phyloP scores from a whole-genome alignment of 78 protist species.

The Mastigamoeba balamuthi region DNA sequence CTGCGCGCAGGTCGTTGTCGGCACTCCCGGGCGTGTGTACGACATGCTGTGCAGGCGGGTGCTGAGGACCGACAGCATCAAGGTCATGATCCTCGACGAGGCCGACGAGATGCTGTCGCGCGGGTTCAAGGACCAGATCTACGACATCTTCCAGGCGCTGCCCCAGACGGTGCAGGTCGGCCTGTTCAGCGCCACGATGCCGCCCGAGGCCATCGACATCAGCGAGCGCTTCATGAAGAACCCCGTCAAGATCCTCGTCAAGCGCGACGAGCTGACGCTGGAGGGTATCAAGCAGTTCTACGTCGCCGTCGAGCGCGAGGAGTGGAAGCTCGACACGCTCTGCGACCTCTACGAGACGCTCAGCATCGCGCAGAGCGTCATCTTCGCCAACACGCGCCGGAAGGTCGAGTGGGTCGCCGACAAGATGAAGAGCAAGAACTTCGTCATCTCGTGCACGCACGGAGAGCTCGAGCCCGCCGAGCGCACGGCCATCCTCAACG shows the following conservation, averaged over 20 bases:
- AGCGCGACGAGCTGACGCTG: slow-evolving; percentile 97
- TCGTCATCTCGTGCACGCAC: slow-evolving; percentile 93
- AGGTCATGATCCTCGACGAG: slow-evolving; percentile 94
- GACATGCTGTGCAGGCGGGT: slow-evolving; percentile 94
- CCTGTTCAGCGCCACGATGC: slow-evolving; percentile 98
- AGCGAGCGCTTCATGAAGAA: slow-evolving; percentile 93
- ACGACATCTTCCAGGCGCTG: slow-evolving; percentile 89
- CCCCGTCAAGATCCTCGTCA: slow-evolving; percentile 95
- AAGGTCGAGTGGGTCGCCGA: slow-evolving; percentile 92
- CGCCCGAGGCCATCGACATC: slow-evolving; percentile 91
- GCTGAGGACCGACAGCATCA: slow-evolving; percentile 57
- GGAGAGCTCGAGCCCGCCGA: slow-evolving; percentile 94
- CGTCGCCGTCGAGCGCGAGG: slow-evolving; percentile 84
- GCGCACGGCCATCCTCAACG: slow-evolving; percentile 89
- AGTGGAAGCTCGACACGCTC: slow-evolving; percentile 96
- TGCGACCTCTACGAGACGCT: slow-evolving; percentile 97
- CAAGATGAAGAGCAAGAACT: slow-evolving; percentile 62
- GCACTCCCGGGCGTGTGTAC: slow-evolving; percentile 99
- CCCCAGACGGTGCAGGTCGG: slow-evolving; percentile 89
- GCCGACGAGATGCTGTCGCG: slow-evolving; percentile 98
- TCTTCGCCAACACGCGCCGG: slow-evolving; percentile 90
- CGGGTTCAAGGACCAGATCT: slow-evolving; percentile 98
- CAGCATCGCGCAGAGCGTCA: slow-evolving; percentile 92
- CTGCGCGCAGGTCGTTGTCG: slow-evolving; percentile 89
- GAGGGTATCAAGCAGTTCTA: slow-evolving; percentile 98